Conservation (phyloP, 202 grass and related monocot species). For the Sporobolus alterniflorus region DNA sequence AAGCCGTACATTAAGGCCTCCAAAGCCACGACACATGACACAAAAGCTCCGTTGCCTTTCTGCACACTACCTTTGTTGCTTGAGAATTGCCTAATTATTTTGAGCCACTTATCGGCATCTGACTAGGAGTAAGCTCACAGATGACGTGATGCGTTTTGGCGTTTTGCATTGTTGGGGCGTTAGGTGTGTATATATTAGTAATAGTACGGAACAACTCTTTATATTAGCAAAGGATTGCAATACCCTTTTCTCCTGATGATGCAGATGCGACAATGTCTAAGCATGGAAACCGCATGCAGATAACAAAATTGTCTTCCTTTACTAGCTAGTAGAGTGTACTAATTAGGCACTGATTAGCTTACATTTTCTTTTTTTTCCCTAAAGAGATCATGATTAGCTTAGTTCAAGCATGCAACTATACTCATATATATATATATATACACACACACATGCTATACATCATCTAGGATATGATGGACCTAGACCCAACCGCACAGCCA, state of each 20-base stretch:
- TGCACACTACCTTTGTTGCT: background rate
- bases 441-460: no score
- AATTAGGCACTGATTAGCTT: background rate
- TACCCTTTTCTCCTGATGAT: background rate
- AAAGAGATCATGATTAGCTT: background rate
- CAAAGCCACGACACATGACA: background rate
- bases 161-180: background rate
- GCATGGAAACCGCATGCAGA: background rate
- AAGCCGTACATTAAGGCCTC: constrained; percentile 13
- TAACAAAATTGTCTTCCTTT: background rate
- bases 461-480: no score
- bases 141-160: background rate
- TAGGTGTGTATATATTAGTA: background rate
- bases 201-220: background rate
- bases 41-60: constrained; percentile 27
- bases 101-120: background rate
- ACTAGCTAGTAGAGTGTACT: background rate
- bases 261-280: constrained; percentile 14
- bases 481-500: no score
- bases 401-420: background rate
- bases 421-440: no score
- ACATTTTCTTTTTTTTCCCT: no score
- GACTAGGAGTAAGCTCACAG: background rate
- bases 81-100: background rate
- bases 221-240: background rate